These are phyloP conservation scores for Ilex paraguariensis DNA, from an alignment of 305 asterid genomes.

Conservation along the genomic window DNA sequence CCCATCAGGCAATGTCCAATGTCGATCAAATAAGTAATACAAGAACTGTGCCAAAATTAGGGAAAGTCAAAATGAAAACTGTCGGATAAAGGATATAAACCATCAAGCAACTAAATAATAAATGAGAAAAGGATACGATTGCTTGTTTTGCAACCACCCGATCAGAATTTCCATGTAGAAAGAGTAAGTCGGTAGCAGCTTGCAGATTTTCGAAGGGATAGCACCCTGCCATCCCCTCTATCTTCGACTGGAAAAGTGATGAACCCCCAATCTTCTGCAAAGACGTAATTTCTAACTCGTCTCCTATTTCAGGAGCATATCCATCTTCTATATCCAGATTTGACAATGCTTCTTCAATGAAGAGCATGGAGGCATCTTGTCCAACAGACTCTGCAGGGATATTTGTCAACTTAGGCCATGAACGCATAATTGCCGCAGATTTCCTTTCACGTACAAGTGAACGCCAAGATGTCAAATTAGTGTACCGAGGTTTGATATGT, in stretches of 20 bases:
- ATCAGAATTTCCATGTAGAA: constrained; percentile 83
- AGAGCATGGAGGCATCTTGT: constrained; percentile 51
- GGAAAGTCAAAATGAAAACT: constrained; percentile 19
- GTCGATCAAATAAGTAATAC: constrained; percentile 90
- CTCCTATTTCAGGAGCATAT: constrained; percentile 36
- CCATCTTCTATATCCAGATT: constrained; percentile 66
- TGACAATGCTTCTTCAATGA: constrained; percentile 86
- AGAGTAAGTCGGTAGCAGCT: constrained; percentile 82
- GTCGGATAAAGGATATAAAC: not conserved
- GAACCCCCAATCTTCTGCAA: constrained; percentile 42
- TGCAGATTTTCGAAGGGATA: constrained; percentile 85
- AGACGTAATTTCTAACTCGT: constrained; percentile 43
- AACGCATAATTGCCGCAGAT: constrained; percentile 58
- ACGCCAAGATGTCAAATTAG: constrained; percentile 58
- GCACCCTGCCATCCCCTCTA: constrained; percentile 68
- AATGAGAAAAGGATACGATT: constrained; percentile 68
- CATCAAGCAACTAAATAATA: not conserved
- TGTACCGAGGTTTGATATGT: constrained; percentile 48
- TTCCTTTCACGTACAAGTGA: constrained; percentile 62
- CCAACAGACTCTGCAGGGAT: constrained; percentile 32
- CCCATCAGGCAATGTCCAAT: constrained; percentile 71
- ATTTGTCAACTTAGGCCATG: constrained; percentile 68
- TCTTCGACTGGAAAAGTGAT: constrained; percentile 39
- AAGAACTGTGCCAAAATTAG: constrained; percentile 61
- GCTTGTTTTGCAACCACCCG: constrained; percentile 89